Evolutionary conservation across 2,329 filamentous ascomycete genomes (phyloP), one percentile per base, ranked within the genome.

Genomic region (Coleophoma eucalyptorum): DNA sequence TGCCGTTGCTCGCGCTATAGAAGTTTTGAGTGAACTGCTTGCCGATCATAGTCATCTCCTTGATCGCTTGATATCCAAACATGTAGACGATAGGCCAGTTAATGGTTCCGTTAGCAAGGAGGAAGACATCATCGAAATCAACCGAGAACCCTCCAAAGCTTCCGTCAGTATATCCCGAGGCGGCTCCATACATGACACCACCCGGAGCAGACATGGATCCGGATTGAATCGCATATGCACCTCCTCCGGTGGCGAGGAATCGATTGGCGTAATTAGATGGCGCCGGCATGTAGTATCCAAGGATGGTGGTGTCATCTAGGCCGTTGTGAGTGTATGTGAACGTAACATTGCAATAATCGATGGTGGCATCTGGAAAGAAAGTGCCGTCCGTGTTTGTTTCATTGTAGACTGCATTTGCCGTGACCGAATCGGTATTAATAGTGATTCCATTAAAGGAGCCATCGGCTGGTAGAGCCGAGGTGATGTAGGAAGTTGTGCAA

Each of bases 131-230:
- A 49, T 73, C 69, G 32, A 65, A 70, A 31, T 68, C 60, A 19
- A 63, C 70, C 42, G 65, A 58, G 58, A 78, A 78, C 20, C 65
- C 63, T 32, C 75, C 76, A 55, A 78, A 79, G 2, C 77, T 76
- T 15, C 72, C 76, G 51, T 78, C 72, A 0, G 77, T 79, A 20
- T 68, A 61, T 20, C 76, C 76, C 7, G 71, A 67, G 2, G 71
- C 74, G 41, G 73, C 75, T 16, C 75, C 76, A 45, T 75, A 73
- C 6, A 65, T 60, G 40, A 77, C 62, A 35, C 74, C 74, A 1
- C 66, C 68, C 11, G 72, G 68, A 1, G 73, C 62, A 20, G 61
- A 55, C 1, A 31, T 18, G 1, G 34, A 50, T 35, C 58, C 57
- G 45, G 68, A 70, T 53, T 72, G 72, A 60, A 76, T 75, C 35